Percentiles rank a stretch among this genome's conserved stretches.
These are phyloP conservation scores for Verticillium longisporum DNA, from an alignment of 2,329 filamentous ascomycete genomes.

Conservation along the genomic window DNA sequence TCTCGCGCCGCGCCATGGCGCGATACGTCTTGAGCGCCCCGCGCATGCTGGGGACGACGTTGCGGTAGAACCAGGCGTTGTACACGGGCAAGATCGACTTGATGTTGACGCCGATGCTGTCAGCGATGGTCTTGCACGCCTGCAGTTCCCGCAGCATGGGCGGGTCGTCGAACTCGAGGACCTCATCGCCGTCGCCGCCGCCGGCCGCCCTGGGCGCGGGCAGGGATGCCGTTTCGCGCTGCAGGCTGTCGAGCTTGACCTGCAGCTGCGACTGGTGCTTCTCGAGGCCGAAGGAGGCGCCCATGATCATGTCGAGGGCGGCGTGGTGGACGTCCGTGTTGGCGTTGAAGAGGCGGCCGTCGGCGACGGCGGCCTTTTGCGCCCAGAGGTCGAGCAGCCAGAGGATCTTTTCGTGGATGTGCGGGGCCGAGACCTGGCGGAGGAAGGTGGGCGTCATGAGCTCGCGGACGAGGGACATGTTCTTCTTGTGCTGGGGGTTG, in stretches of 20 bases:
- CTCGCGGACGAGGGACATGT: constrained; percentile 25
- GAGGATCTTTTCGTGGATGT: constrained; percentile 23
- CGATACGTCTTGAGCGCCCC: neutral
- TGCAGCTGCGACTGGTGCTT: neutral
- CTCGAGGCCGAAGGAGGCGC: constrained; percentile 22
- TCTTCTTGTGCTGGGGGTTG: constrained; percentile 22
- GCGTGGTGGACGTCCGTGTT: constrained; percentile 22
- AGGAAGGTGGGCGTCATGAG: constrained; percentile 29
- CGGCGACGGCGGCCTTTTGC: constrained; percentile 20
- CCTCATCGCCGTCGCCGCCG: neutral
- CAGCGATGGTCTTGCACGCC: neutral
- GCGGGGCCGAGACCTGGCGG: constrained; percentile 22
- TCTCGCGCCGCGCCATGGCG: constrained; percentile 1
- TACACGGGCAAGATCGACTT: neutral
- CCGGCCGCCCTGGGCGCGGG: neutral
- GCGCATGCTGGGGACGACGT: neutral
- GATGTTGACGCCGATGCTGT: neutral
- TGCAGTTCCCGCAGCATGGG: neutral
- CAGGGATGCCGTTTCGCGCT: neutral
- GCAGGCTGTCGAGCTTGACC: neutral
- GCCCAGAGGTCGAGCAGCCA: constrained; percentile 25
- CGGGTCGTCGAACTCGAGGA: neutral
- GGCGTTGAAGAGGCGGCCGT: constrained; percentile 22
- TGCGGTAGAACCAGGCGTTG: neutral
- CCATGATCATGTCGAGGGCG: constrained; percentile 27